Evolutionary conservation across 441 rosid genomes (phyloP).

Genomic region (Pelargonium fulgidum): DNA sequence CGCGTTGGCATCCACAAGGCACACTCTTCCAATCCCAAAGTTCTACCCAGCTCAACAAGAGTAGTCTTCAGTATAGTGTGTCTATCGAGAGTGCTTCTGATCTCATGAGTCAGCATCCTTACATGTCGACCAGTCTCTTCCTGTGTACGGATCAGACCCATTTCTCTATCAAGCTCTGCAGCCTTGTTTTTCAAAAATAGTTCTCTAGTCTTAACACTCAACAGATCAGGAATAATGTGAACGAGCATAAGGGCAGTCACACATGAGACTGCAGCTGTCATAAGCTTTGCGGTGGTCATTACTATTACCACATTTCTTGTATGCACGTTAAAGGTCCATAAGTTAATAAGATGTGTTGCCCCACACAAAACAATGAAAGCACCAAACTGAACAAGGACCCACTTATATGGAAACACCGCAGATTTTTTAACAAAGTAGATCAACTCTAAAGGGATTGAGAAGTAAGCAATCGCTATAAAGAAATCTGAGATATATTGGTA

Average conservation of each 20-base stretch:
- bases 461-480: conserved; percentile 91
- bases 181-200: conserved; percentile 87
- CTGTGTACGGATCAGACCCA: conserved; percentile 92
- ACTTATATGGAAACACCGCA: conserved; percentile 83
- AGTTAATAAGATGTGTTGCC: conserved; percentile 84
- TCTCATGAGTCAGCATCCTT: conserved; percentile 94
- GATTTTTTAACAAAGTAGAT: conserved; percentile 96
- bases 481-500: conserved; percentile 95
- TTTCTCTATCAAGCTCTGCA: conserved; percentile 90
- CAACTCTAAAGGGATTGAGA: conserved; percentile 89
- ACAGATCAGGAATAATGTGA: conserved; percentile 85
- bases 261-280: conserved; percentile 88
- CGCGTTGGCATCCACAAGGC: conserved; percentile 99
- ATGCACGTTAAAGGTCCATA: conserved; percentile 78
- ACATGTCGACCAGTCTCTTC: conserved; percentile 97
- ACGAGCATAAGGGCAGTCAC: conserved; percentile 98
- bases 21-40: conserved; percentile 86
- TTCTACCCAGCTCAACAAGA: conserved; percentile 86
- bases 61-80: conserved; percentile 91
- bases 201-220: conserved; percentile 91
- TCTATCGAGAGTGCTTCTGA: conserved; percentile 87
- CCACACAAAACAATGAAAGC: conserved; percentile 98
- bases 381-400: conserved; percentile 99
- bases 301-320: conserved; percentile 74
- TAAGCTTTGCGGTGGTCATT: conserved; percentile 68